Conservation (phyloP, 78 protist species). For the Emiliania huxleyi region DNA sequence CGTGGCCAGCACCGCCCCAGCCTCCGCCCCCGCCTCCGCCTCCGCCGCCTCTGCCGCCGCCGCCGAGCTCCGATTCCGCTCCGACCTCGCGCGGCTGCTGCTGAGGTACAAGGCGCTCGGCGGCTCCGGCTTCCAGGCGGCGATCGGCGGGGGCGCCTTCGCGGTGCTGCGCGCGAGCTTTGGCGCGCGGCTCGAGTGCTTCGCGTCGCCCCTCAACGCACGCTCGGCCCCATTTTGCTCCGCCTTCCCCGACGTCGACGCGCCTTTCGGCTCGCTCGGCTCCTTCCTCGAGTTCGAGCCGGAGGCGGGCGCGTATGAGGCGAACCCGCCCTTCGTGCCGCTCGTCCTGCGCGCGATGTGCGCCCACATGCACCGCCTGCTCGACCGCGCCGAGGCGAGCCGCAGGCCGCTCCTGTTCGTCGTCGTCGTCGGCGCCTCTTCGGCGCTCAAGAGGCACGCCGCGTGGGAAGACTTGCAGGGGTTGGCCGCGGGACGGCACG, state of each 20-base stretch:
- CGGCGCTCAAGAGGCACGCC: background rate
- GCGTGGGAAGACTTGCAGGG: background rate
- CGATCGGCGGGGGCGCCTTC: background rate
- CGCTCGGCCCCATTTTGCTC: background rate
- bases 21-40: background rate
- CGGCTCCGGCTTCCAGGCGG: conserved; percentile 15
- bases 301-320: background rate
- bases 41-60: background rate
- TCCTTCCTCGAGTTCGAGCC: background rate
- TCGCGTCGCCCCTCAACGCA: conserved; percentile 18
- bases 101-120: background rate
- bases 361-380: background rate
- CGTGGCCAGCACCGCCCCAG: background rate
- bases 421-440: background rate
- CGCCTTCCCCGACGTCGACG: conserved; percentile 28
- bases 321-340: conserved; percentile 31
- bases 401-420: background rate
- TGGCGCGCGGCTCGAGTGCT: background rate
- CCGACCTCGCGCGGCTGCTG: background rate
- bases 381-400: background rate
- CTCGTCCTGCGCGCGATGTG: background rate
- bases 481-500: background rate
- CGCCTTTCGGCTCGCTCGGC: conserved; percentile 25
- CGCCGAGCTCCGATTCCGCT: background rate
- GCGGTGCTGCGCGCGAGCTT: background rate